Conservation (phyloP, 805 yeast genomes). For the Sporopachydermia quercuum region DNA sequence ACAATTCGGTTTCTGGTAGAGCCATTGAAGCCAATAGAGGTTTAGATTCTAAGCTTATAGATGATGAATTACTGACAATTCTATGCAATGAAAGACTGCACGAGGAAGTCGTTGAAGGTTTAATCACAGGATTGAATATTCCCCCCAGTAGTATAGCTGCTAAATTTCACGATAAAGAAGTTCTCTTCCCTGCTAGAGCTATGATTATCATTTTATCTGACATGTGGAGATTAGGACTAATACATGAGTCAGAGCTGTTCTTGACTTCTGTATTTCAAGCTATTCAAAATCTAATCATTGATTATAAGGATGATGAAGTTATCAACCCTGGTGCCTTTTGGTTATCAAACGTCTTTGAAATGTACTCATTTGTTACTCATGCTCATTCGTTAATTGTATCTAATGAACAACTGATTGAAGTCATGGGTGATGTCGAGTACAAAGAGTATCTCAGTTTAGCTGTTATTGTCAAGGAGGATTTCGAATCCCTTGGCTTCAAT, state of each 20-base stretch:
- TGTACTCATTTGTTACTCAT: conserved; percentile 84
- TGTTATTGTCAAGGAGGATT: conserved; percentile 84
- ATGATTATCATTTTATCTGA: conserved; percentile 84
- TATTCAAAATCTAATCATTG: conserved; percentile 70
- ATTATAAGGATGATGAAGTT: conserved; percentile 73
- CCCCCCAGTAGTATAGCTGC: conserved; percentile 81
- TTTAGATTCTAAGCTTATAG: conserved; percentile 12
- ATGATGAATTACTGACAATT: conserved; percentile 58
- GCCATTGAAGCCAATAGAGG: conserved; percentile 12
- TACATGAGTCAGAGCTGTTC: conserved; percentile 81
- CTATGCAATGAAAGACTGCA: conserved; percentile 35
- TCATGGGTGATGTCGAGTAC: conserved; percentile 82
- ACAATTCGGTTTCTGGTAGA: neutral
- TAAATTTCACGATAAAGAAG: conserved; percentile 75
- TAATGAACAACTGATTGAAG: conserved; percentile 63
- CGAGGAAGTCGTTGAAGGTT: conserved; percentile 73
- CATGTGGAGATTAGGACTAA: conserved; percentile 95
- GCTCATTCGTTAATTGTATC: conserved; percentile 87
- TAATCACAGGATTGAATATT: conserved; percentile 69
- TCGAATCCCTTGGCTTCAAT: conserved; percentile 83
- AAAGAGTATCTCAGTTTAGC: conserved; percentile 80
- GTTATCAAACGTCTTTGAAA: conserved; percentile 92
- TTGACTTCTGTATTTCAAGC: conserved; percentile 78
- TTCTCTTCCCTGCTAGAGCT: conserved; percentile 89
- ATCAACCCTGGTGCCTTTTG: conserved; percentile 92